A percentile compares a stretch with the other conserved stretches of the same genome.
phyloP scores from a whole-genome alignment of 163 green algal species.

The Scenedesmus sp. region DNA sequence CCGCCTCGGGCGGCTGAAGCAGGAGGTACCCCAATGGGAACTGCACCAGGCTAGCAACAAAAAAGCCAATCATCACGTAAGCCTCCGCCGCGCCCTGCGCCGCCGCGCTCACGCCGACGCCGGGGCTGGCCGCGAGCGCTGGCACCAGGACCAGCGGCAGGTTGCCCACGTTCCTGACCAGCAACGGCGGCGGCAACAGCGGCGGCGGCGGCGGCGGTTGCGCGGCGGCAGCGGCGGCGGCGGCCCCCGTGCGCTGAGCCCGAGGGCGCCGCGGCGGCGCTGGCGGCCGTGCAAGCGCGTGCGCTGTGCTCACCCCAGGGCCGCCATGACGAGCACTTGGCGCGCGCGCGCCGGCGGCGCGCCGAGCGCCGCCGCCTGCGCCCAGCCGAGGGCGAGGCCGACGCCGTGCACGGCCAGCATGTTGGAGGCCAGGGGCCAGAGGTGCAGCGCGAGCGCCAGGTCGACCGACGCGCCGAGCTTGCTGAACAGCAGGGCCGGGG shows the following conservation, averaged over 20 bases:
- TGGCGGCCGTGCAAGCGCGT: too few species aligned
- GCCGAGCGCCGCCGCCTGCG: too few species aligned
- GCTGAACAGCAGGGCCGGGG: slow-evolving; percentile 60
- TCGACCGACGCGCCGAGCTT: slow-evolving; percentile 52
- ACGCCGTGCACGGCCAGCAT: slow-evolving; percentile 46
- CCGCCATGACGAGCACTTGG: too few species aligned
- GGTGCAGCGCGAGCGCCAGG: slow-evolving; percentile 25
- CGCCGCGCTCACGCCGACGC: slow-evolving; percentile 1
- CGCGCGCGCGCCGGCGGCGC: too few species aligned
- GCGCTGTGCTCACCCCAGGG: too few species aligned
- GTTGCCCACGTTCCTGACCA: slow-evolving; percentile 70
- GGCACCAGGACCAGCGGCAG: slow-evolving; percentile 64
- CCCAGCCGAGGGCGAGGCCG: slow-evolving; percentile 55
- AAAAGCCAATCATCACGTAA: slow-evolving; percentile 39
- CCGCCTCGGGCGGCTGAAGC: too few species aligned
- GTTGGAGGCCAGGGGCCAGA: slow-evolving; percentile 69
- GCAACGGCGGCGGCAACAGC: not conserved
- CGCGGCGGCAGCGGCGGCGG: too few species aligned
- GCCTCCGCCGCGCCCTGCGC: slow-evolving; percentile 10
- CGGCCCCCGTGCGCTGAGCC: too few species aligned
- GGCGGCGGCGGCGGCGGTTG: not conserved
- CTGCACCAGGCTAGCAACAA: slow-evolving; percentile 31
- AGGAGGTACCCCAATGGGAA: too few species aligned
- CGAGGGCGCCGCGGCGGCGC: too few species aligned
- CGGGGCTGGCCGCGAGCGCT: not conserved